Evolutionary conservation across 805 yeast genomes (phyloP), one percentile per base, ranked within the genome.

Genomic region (Lipomyces mesembrius): DNA sequence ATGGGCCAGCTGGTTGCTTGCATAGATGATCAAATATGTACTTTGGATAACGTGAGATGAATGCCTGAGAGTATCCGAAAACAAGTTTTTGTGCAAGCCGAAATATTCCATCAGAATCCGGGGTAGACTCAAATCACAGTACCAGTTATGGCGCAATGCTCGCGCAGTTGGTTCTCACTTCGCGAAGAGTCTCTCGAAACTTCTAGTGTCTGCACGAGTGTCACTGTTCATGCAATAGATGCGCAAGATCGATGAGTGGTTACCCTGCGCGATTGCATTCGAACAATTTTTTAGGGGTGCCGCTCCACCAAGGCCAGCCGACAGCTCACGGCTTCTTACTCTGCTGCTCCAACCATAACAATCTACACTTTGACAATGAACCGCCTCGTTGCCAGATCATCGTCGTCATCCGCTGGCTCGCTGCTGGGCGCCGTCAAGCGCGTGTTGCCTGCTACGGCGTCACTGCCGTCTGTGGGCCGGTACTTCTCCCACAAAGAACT

Each of bases 401-500:
- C 65, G 12, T 35, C 65, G 12, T 57, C 57, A 5, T 20, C 27
- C 20, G 27, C 61, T 9, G 22, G 52, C 57, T 12, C 63, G 59
- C n/a, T 20, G 54, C 43, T 17, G 46, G 5, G 51, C 39, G 39
- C 60, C 59, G 59, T n/a, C 39, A 46, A 22, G 67, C 37, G 29
- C 59, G 52, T 39, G 20, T 59, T 55, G 54, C 52, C 59, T 14
- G 54, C 54, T 14, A 58, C 60, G 4, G 35, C 54, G 55, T 17
- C 54, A 9, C 60, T 60, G 14, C 60, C 64, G 35, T 25, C 55
- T 9, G 29, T 35, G 5, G 4, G 9, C 55, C 60, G 71, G 20
- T 60, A 52, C 57, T 64, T 51, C 39, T 68, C 71, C 14, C 97
- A 93, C 87, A 95, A 95, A 82, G 98, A 94, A 79, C 85, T 94